Percentiles rank a stretch among this genome's conserved stretches.
Evolutionary conservation across 1,139 yeast species (phyloP).

Genomic region (Chernovozyma aurita): DNA sequence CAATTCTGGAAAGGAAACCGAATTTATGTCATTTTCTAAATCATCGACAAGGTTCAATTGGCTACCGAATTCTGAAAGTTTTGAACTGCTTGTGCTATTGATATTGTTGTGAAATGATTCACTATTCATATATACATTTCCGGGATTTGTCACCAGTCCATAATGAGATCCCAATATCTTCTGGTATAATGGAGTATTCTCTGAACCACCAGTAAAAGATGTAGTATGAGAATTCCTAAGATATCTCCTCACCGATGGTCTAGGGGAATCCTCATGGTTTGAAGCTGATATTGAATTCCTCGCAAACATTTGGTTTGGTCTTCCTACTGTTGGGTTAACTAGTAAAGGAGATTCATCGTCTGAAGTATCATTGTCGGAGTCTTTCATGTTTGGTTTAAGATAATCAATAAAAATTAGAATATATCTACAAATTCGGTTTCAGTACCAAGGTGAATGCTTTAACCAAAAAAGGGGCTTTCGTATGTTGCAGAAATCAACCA

Average conservation of each 20-base stretch:
- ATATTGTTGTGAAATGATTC: background rate
- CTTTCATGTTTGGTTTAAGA: background rate
- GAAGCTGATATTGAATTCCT: background rate
- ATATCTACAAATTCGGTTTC: too few relatives aligned
- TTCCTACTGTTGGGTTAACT: background rate
- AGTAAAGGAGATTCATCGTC: background rate
- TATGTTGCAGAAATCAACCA: too few relatives aligned
- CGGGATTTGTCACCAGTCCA: constrained; percentile 7
- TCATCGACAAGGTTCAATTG: background rate
- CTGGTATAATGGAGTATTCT: constrained; percentile 3
- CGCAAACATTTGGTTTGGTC: background rate
- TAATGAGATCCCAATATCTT: constrained; percentile 4
- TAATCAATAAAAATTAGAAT: background rate
- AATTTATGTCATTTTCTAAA: constrained; percentile 20
- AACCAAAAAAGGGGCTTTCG: too few relatives aligned
- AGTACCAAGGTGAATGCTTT: too few relatives aligned
- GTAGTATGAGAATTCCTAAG: background rate
- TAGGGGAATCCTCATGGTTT: background rate
- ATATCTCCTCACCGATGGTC: background rate
- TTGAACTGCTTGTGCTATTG: constrained; percentile 3
- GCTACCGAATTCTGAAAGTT: background rate
- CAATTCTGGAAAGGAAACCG: background rate
- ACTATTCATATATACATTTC: background rate
- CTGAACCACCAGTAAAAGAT: background rate
- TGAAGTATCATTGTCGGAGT: background rate